Base-by-base conservation (phyloP, 192 early-diverging fungal species). In the Coemansia sp. region DNA sequence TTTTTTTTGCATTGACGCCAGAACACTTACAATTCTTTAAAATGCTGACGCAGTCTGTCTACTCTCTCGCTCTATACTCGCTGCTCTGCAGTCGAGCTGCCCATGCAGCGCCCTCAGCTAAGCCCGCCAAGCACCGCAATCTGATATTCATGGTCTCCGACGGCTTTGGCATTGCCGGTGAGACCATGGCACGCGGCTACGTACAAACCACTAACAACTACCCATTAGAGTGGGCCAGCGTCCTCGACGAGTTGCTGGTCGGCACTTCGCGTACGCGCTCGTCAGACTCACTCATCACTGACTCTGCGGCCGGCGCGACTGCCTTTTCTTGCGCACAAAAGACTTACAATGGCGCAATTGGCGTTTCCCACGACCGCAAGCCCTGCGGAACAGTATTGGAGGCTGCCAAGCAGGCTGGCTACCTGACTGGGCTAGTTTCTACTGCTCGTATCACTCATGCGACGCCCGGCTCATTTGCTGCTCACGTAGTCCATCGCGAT, bases 141-240 rank as follows among this genome's bases (percentile, higher is more conserved):
- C 69, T 89, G 13, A 86, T 89, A 6, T 77, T 89, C 37, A 89
- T 88, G 85, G 72, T 89, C 9, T 86, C 86, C 0, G 88, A 89
- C 66, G 88, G 88, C 0, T 89, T 89, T 68, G 88, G 88, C 7
- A 62, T 83, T 37, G 78, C 88, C 1, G 87, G 86, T 8, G 85
- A 88, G 53, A 74, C 88, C 7, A 78, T 87, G 66, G 88, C 87
- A 0, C 78, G 88, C n/a, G 72, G 75, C 21, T 86, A 55, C 46
- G 44, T 65, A 19, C 65, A 82, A 28, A 28, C 28, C 8, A 40
- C 58, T 9, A 37, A 50, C 14, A 39, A 23, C 9, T 62, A 39
- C 11, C 37, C 59, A 3, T 37, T 40, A 16, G 59, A 75, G 2
- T 70, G 74, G 68, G 61, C 75, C 23, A 74, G 85, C 46, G 49